Base-by-base conservation (phyloP, 148 eudicot genomes). In the Polygonum maritimum region DNA sequence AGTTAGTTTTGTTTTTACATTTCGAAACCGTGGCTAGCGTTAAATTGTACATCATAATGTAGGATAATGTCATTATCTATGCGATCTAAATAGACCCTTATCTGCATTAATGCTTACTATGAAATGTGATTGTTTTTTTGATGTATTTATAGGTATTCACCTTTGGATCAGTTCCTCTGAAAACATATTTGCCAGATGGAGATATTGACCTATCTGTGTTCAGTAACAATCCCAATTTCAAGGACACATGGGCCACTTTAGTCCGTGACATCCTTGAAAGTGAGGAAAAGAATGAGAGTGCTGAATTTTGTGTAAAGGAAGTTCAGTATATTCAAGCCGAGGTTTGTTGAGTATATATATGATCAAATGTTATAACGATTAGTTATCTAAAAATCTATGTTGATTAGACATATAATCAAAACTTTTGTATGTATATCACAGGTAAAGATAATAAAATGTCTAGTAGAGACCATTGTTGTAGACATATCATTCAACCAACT, bases 311-410 rank as follows among this genome's bases (percentile, higher is more conserved):
- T 73, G 98, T 94, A 15, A 92, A 90, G 84, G 98, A 94, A 79
- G 98, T 94, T 79, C 97, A 94, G 75, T 94, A 92, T 77, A 94
- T 94, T 80, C 93, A 94, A 80, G 98, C 98, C 67, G 97, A 94
- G 75, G 98, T 94, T 62, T 62, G 69, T 62, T 62, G 33, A 62
- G 38, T 26, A 39, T 39, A 31, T 5, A 62, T 11, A 62, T 26
- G 38, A 26, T 26, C 31, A 26, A 26, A 26, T 26, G 41, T 48
- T 62, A 22, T 33, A 62, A 62, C 11, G 39, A 62, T 26, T 26
- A 9, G 45, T 71, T 76, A 7, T 19, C 48, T 3, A 38, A 65
- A 48, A 26, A 19, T 26, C 18, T 72, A 7, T 70, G 47, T 9
- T 40, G 3, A 36, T 45, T 63, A 14, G 35, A 41, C 8, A 8